Evolutionary conservation across 768 basidiomycete genomes (phyloP).

Genomic region (Mycena capillaripes): DNA sequence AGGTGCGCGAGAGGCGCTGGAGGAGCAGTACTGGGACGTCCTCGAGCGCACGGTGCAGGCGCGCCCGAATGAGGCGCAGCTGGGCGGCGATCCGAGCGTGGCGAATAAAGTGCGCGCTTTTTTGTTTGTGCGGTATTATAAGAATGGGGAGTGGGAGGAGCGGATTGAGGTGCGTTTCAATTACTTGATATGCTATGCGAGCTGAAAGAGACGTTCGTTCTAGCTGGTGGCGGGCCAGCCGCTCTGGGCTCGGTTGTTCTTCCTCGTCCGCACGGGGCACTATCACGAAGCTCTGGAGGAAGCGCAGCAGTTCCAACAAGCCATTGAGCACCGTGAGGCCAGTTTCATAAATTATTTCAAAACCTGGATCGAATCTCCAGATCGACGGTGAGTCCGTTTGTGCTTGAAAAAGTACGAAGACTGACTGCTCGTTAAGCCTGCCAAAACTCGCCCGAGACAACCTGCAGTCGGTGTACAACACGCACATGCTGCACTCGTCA

Average conservation of each 20-base stretch:
- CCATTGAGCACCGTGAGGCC: slow-evolving; percentile 82
- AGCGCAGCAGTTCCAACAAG: slow-evolving; percentile 76
- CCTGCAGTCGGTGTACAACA: slow-evolving; percentile 84
- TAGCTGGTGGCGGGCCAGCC: slow-evolving; percentile 90
- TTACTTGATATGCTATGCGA: background rate
- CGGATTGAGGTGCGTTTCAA: slow-evolving; percentile 80
- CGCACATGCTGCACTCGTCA: slow-evolving; percentile 90
- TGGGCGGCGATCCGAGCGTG: slow-evolving; percentile 94
- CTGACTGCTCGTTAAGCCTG: slow-evolving; percentile 56
- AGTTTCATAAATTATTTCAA: slow-evolving; percentile 88
- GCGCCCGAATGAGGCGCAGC: slow-evolving; percentile 83
- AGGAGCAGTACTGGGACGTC: slow-evolving; percentile 90
- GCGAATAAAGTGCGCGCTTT: slow-evolving; percentile 93
- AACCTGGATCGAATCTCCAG: slow-evolving; percentile 85
- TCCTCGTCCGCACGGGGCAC: slow-evolving; percentile 90
- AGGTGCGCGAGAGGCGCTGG: slow-evolving; percentile 86
- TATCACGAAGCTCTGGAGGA: slow-evolving; percentile 84
- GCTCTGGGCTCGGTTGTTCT: slow-evolving; percentile 95
- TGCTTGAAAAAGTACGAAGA: slow-evolving; percentile 7
- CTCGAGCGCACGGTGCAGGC: slow-evolving; percentile 87
- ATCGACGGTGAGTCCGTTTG: slow-evolving; percentile 70
- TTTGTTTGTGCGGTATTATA: slow-evolving; percentile 83
- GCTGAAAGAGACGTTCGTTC: slow-evolving; percentile 19
- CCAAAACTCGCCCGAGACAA: slow-evolving; percentile 85
- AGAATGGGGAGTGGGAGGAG: slow-evolving; percentile 88